phyloP scores from a whole-genome alignment of 2,329 filamentous ascomycete species.

The Capronia americana region DNA sequence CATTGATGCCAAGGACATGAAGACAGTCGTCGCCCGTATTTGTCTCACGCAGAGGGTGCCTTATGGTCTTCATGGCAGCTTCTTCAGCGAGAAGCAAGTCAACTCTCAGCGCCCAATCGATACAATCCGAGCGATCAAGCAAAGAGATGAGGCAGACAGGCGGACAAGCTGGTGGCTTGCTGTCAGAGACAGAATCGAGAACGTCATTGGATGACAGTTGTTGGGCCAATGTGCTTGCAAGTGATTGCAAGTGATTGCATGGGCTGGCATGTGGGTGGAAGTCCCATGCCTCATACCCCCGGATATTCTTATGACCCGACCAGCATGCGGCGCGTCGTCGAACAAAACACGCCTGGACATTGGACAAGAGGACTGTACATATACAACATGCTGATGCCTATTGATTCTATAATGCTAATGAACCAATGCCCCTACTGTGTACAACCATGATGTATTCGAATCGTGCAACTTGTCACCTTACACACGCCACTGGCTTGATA shows the following conservation, averaged over 20 bases:
- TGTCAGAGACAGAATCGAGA: conserved; percentile 21
- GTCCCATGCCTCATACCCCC: background rate
- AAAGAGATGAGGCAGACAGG: conserved; percentile 1
- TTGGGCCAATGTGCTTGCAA: background rate
- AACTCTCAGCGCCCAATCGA: conserved; percentile 54
- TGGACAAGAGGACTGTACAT: background rate
- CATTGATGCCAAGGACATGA: conserved; percentile 69
- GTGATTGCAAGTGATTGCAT: background rate
- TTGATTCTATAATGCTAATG: background rate
- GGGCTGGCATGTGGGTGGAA: background rate
- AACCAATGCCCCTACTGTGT: background rate
- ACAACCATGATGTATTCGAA: background rate
- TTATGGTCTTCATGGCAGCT: conserved; percentile 71
- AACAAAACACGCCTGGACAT: background rate
- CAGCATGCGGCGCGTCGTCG: background rate
- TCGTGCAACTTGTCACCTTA: background rate
- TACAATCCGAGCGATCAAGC: conserved; percentile 37
- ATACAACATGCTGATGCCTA: background rate
- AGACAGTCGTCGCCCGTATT: conserved; percentile 63
- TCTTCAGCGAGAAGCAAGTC: conserved; percentile 64
- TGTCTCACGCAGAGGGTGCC: conserved; percentile 70
- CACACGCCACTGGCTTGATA: background rate
- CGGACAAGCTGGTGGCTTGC: conserved; percentile 17
- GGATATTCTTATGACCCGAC: background rate
- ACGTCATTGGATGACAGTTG: conserved; percentile 15